These are phyloP conservation scores for Nannochloropsis granulata DNA, from an alignment of 108 stramenopile genomes.

Conservation along the genomic window DNA sequence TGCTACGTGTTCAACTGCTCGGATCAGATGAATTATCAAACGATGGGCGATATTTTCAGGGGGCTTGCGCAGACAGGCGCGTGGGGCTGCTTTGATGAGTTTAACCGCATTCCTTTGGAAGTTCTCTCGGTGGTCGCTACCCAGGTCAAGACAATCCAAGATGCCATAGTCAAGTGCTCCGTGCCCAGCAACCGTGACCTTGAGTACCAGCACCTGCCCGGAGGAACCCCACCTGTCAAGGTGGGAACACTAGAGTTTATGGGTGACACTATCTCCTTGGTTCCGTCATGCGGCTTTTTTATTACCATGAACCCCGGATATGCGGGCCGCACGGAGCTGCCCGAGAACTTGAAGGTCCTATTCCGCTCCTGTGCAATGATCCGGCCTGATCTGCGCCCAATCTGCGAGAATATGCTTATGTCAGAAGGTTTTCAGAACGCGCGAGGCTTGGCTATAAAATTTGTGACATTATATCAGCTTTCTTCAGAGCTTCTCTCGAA, in stretches of 20 bases:
- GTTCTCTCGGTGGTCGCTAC: constrained; percentile 79
- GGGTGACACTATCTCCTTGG: constrained; percentile 61
- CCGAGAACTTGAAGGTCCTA: constrained; percentile 72
- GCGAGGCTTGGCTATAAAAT: constrained; percentile 64
- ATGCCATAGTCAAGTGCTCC: constrained; percentile 64
- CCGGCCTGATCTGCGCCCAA: constrained; percentile 70
- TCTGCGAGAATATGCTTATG: constrained; percentile 87
- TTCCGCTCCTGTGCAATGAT: constrained; percentile 86
- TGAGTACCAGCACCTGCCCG: constrained; percentile 56
- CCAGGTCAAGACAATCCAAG: constrained; percentile 74
- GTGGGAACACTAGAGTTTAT: constrained; percentile 72
- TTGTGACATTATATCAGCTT: constrained; percentile 70
- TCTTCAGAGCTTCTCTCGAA: constrained; percentile 64
- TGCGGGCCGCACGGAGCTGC: constrained; percentile 71
- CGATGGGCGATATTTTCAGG: constrained; percentile 74
- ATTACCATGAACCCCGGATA: constrained; percentile 88
- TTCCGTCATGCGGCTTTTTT: constrained; percentile 72
- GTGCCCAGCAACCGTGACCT: constrained; percentile 57
- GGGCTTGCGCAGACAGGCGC: constrained; percentile 72
- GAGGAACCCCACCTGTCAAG: constrained; percentile 63
- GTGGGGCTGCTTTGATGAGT: constrained; percentile 86
- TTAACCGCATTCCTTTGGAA: constrained; percentile 76
- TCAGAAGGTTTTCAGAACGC: constrained; percentile 77
- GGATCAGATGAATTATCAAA: constrained; percentile 84
- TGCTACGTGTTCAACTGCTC: constrained; percentile 84